Evolutionary conservation across 768 basidiomycete genomes (phyloP).

Genomic region (Candolleomyces efflorescens): DNA sequence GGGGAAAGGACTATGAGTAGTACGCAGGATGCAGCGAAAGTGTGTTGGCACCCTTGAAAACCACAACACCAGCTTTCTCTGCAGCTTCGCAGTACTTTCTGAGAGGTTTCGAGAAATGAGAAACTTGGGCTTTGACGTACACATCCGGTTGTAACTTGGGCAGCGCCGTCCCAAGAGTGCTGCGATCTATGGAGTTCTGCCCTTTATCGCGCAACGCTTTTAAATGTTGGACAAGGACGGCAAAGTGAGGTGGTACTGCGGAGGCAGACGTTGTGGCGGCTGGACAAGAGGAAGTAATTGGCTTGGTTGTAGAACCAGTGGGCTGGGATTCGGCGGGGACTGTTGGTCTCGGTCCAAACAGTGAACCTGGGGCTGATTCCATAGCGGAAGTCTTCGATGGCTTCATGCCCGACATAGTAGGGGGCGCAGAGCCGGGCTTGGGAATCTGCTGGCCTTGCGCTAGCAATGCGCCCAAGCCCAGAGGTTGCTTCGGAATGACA

Average conservation of each 20-base stretch:
- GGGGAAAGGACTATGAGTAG: background rate
- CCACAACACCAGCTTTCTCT: background rate
- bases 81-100: background rate
- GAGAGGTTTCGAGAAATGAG: background rate
- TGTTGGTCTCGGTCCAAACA: too few species aligned
- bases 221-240: background rate
- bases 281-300: too few species aligned
- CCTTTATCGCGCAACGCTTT: background rate
- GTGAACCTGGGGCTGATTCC: too few species aligned
- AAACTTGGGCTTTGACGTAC: background rate
- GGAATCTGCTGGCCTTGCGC: too few species aligned
- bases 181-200: background rate
- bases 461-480: too few species aligned
- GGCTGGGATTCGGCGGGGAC: background rate
- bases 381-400: too few species aligned
- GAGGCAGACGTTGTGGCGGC: too few species aligned
- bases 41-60: background rate
- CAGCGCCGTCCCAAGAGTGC: background rate
- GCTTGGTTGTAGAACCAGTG: background rate
- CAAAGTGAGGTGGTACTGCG: background rate
- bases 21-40: background rate
- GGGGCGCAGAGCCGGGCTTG: too few species aligned
- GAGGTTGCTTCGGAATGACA: too few species aligned
- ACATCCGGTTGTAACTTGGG: background rate
- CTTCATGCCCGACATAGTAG: too few species aligned